Base-by-base conservation (phyloP, 208 protist genomes). In the Giardia duodenalis region DNA sequence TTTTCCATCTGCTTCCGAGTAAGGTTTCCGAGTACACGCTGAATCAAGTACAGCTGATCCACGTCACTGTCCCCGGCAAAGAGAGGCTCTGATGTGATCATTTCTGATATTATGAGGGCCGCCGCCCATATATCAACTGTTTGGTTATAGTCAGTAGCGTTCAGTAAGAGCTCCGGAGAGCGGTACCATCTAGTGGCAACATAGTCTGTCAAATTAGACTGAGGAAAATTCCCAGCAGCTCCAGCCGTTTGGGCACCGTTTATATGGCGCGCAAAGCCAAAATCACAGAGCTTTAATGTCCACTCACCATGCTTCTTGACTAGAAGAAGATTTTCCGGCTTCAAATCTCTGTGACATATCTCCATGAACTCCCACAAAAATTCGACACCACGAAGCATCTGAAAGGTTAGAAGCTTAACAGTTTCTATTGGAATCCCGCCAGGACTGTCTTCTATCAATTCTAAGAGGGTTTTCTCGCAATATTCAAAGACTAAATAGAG, bases 81-180 rank as follows among this genome's bases (percentile, higher is more conserved):
- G 39, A 95, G 87, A 0, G 95, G 94, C 86, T 93, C 87, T 42
- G 88, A 89, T 45, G 93, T 88, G 1, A 93, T 90, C 90, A 96
- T 76, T 92, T 96, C 95, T 44, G 93, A 94, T 47, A 96, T 93
- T 39, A 96, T 95, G 67, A 93, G 94, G 0, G 94, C 95, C 30
- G 94, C 89, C 0, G 95, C 93, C 95, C 95, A 96, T 1, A 95
- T 19, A 86, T 96, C 95, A 3, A 96, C 90, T n/a, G 93, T 48
- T 44, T 92, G 88, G 30, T 92, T 93, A 93, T 96, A 96, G 0
- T 93, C 93, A 96, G 98, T 95, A 97, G 88, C 67, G 42, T 92
- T 96, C 2, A 94, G 44, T 4, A 94, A 46, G 2, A 94, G 19
- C 67, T 94, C 93, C 39, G 93, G 93, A 1, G 93, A 76, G 43